Conservation (phyloP, 768 basidiomycete genomes). For the Pluteus cervinus region DNA sequence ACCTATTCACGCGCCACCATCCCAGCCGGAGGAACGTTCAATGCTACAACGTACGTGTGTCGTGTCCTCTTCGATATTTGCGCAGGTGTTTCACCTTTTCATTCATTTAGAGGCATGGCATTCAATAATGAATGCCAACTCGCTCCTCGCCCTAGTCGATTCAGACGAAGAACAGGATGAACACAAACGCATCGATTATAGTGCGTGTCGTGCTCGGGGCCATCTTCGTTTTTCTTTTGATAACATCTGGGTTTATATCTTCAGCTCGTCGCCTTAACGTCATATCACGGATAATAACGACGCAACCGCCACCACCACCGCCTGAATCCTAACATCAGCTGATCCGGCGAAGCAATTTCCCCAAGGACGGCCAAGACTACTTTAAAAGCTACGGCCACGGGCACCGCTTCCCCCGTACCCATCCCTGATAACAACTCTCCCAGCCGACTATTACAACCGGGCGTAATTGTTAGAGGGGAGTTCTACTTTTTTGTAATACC, state of each 20-base stretch:
- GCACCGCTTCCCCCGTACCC: no score
- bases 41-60: slow-evolving; percentile 47
- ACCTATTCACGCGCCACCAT: no score
- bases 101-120: slow-evolving; percentile 65
- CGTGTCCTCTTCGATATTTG: no score
- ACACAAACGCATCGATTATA: slow-evolving; percentile 56
- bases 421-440: no score
- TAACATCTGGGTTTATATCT: slow-evolving; percentile 5
- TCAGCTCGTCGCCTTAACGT: slow-evolving; percentile 48
- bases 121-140: slow-evolving; percentile 53
- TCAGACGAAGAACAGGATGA: slow-evolving; percentile 75
- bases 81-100: slow-evolving; percentile 4
- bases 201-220: slow-evolving; percentile 29
- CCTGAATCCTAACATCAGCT: no score
- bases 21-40: slow-evolving; percentile 28
- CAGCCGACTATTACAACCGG: no score
- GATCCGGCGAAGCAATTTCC: no score
- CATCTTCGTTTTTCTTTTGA: slow-evolving; percentile 4
- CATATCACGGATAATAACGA: slow-evolving; percentile 46
- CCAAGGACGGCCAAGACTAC: no score
- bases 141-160: slow-evolving; percentile 58
- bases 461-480: no score
- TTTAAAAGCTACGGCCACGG: no score
- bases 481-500: no score
- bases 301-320: slow-evolving; percentile 45